These are phyloP conservation scores for Neonectria punicea DNA, from an alignment of 2,329 filamentous ascomycete species.

Conservation along the genomic window DNA sequence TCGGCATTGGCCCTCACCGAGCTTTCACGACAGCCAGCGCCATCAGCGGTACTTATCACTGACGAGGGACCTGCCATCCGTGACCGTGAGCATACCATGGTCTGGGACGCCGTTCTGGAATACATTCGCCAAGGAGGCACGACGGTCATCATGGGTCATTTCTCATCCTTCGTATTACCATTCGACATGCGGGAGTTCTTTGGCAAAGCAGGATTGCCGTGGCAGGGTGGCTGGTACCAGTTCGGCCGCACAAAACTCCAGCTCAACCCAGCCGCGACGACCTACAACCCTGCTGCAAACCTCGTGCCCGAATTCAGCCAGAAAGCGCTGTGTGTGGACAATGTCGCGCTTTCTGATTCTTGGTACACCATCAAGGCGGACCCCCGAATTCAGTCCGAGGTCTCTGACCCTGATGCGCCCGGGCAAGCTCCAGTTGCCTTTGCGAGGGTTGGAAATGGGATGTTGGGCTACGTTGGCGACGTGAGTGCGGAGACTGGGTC, in stretches of 20 bases:
- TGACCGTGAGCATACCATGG: background rate
- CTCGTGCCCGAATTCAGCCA: constrained; percentile 41
- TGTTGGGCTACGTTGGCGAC: constrained; percentile 46
- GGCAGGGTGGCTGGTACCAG: constrained; percentile 35
- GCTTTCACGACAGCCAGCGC: constrained; percentile 12
- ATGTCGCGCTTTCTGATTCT: constrained; percentile 34
- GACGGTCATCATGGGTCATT: constrained; percentile 34
- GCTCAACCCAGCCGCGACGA: constrained; percentile 34
- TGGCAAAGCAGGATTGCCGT: constrained; percentile 34
- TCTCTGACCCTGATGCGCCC: background rate
- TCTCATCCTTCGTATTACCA: constrained; percentile 16
- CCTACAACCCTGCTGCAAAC: constrained; percentile 8
- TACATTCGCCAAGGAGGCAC: constrained; percentile 29
- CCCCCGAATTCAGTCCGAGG: constrained; percentile 12
- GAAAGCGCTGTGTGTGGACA: constrained; percentile 39
- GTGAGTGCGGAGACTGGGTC: constrained; percentile 41
- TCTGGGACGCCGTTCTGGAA: constrained; percentile 30
- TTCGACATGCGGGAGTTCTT: constrained; percentile 15
- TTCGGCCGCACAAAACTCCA: constrained; percentile 28
- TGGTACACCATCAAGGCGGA: constrained; percentile 37
- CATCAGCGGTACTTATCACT: constrained; percentile 28
- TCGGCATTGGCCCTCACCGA: constrained; percentile 10
- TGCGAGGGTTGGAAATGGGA: constrained; percentile 42
- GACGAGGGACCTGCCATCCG: constrained; percentile 24
- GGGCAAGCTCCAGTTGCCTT: constrained; percentile 39